Evolutionary conservation across 768 basidiomycete genomes (phyloP).

Genomic region (Termitomyces eurrhizus): DNA sequence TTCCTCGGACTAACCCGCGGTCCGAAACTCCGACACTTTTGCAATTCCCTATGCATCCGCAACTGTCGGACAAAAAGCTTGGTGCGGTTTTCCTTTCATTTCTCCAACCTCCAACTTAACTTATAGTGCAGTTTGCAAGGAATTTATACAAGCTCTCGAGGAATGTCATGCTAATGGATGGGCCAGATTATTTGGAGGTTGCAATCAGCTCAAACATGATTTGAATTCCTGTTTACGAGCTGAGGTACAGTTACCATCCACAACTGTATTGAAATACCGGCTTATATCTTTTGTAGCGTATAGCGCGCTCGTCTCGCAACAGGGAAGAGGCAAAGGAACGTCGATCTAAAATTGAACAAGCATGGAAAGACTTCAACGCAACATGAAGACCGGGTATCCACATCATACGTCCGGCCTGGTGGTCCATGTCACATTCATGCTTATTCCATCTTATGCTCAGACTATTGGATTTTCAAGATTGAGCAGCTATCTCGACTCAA

Average conservation of each 20-base stretch:
- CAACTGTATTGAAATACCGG: neutral
- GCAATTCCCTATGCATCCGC: constrained; percentile 56
- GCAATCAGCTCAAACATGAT: constrained; percentile 64
- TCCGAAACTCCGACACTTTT: constrained; percentile 13
- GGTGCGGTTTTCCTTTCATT: constrained; percentile 30
- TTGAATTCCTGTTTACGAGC: constrained; percentile 67
- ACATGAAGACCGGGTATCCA: constrained; percentile 5
- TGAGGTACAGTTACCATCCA: constrained; percentile 47
- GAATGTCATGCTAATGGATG: constrained; percentile 62
- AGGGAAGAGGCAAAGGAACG: constrained; percentile 57
- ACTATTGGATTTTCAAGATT: neutral
- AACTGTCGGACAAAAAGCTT: constrained; percentile 62
- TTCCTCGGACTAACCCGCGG: constrained; percentile 9
- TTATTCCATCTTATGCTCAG: neutral
- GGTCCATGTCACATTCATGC: neutral
- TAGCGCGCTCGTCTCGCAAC: constrained; percentile 56
- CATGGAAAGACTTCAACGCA: constrained; percentile 56
- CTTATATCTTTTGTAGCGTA: constrained; percentile 36
- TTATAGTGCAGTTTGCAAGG: constrained; percentile 54
- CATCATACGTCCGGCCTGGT: neutral
- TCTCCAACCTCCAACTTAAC: neutral
- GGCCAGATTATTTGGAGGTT: constrained; percentile 64
- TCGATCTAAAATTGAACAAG: constrained; percentile 53
- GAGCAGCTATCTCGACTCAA: neutral
- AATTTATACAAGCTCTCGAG: constrained; percentile 75